Percentiles rank a stretch among this genome's conserved stretches.
phyloP scores from a whole-genome alignment of 2,329 filamentous ascomycete genomes.

The Zasmidium cellare region DNA sequence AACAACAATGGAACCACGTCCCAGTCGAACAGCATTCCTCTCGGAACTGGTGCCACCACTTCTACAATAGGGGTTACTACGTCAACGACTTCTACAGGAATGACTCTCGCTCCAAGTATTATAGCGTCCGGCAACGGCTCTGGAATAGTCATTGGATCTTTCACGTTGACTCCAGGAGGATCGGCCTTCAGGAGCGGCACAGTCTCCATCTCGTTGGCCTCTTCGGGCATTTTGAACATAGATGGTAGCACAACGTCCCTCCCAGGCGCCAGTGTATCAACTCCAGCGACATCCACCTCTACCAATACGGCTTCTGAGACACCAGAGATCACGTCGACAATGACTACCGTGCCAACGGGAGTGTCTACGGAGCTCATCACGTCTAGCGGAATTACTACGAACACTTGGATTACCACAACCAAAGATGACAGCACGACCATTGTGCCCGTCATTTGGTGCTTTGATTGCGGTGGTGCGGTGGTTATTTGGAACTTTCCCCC shows the following conservation, averaged over 20 bases:
- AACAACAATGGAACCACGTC: too few species aligned
- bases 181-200: background rate
- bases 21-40: too few species aligned
- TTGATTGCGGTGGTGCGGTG: constrained; percentile 6
- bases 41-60: background rate
- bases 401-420: constrained; percentile 13
- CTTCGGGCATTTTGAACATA: constrained; percentile 1
- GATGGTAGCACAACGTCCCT: constrained; percentile 7
- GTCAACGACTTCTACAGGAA: background rate
- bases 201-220: background rate
- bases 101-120: background rate
- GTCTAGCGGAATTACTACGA: constrained; percentile 4
- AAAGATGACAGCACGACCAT: constrained; percentile 10
- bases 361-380: constrained; percentile 13
- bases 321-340: constrained; percentile 9
- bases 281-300: background rate
- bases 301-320: background rate
- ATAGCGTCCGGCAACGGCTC: background rate
- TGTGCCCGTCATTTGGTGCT: constrained; percentile 11
- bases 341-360: constrained; percentile 12
- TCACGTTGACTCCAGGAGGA: background rate
- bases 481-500: constrained; percentile 13
- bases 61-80: background rate
- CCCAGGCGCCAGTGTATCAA: background rate
- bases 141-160: constrained; percentile 3